Evolutionary conservation across 2,329 filamentous ascomycete genomes (phyloP).

Genomic region (Alternaria arbusti): DNA sequence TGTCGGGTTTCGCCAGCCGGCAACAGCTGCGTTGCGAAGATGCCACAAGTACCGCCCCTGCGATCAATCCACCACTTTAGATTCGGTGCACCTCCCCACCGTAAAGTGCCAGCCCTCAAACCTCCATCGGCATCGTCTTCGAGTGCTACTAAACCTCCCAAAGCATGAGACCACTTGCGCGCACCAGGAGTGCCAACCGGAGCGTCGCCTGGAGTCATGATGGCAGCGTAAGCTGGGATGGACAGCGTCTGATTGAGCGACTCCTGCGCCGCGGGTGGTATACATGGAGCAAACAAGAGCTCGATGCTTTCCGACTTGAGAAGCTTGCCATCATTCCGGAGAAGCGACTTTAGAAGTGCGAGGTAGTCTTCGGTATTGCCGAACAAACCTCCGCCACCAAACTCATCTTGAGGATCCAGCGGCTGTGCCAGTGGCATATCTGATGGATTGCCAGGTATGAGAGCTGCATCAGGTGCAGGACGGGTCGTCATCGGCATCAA

Average conservation of each 20-base stretch:
- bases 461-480: slow-evolving; percentile 7
- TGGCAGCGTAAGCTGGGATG: slow-evolving; percentile 5
- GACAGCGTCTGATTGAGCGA: slow-evolving; percentile 12
- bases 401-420: slow-evolving; percentile 21
- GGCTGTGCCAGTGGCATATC: slow-evolving; percentile 1
- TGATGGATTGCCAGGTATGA: slow-evolving; percentile 5
- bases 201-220: slow-evolving; percentile 26
- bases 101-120: slow-evolving; percentile 15
- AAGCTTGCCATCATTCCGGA: slow-evolving; percentile 24
- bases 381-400: slow-evolving; percentile 27
- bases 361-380: slow-evolving; percentile 26
- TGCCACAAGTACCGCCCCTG: slow-evolving; percentile 28
- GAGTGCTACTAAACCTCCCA: slow-evolving; percentile 23
- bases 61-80: slow-evolving; percentile 39
- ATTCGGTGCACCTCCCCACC: slow-evolving; percentile 33
- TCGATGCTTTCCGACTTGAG: slow-evolving; percentile 21
- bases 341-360: slow-evolving; percentile 24
- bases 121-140: slow-evolving; percentile 12
- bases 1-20: slow-evolving; percentile 30
- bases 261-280: slow-evolving; percentile 6
- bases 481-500: slow-evolving; percentile 25
- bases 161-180: slow-evolving; percentile 21
- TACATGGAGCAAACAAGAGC: slow-evolving; percentile 17
- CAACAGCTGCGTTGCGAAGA: slow-evolving; percentile 33
- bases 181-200: slow-evolving; percentile 10